Base-by-base conservation (phyloP, 73 alveolate species). In the Durusdinium trenchii region DNA sequence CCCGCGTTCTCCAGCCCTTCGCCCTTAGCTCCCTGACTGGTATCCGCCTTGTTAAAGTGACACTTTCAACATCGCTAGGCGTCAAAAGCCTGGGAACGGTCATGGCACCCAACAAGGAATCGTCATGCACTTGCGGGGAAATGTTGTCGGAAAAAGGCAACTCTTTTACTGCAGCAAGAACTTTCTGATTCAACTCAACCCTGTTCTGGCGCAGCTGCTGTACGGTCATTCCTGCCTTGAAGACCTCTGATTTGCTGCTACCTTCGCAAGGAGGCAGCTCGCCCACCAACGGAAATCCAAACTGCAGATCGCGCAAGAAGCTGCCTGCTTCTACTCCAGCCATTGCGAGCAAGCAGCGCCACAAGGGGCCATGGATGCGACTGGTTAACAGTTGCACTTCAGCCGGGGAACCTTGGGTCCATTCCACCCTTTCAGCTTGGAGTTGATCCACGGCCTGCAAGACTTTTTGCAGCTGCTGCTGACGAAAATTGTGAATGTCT, bases 1-100 rank as follows among this genome's bases (percentile, higher is more conserved):
- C 95, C 4, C 95, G 42, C 14, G 95, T 42, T 1, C 95, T 73
- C 95, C 95, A 86, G 5, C 95, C 95, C 48, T 61, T 61, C 42
- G 84, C 18, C 35, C 84, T 18, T 48, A 60, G 46, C 62, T 86
- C 95, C 48, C 95, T 57, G 46, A 86, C 95, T 1, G 95, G 84
- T 10, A 86, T 86, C 32, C 95, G 40, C 50, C 93, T 43, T 42
- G 95, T 61, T 9, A 86, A 50, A 14, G 84, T 38, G 12, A 16
- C 43, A 5, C 23, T 12, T 23, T 18, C 18, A 32, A 61, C 20
- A 32, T 86, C 95, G 23, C 9, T 10, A 9, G 82, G 76, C 40
- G n/a, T 46, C 42, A 86, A 45, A 23, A 30, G 81, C 50, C 76
- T 57, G 20, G 95, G 95, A 42, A 20, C 36, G 35, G 50, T 40